Evolutionary conservation across 495 filamentous ascomycete genomes (phyloP), one percentile per base, ranked within the genome.

Genomic region (Niebla homalea): DNA sequence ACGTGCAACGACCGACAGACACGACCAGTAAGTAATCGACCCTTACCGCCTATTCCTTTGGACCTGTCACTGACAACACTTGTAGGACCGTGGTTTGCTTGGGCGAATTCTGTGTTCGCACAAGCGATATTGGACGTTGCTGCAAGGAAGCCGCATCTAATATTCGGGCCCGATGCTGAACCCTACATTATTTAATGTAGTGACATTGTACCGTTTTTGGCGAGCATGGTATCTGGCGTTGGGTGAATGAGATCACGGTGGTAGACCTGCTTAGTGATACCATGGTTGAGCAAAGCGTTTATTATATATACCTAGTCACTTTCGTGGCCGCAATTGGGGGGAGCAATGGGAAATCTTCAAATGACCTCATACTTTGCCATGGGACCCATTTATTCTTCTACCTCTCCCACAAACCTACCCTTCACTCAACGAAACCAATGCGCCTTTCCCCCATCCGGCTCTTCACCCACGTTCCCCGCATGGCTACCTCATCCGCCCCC

Each of bases 31-130:
- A 68, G 77, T 70, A 16, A 32, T 22, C 26, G 37, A 21, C 6
- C 26, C 7, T 26, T 6, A 38, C 18, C n/a, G 22, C 1, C 0
- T 7, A 22, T 15, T 21, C 23, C 38, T 36, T 2, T 8, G 8
- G 19, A 25, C 4, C 12, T 6, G 26, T 47, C 49, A 49, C 64
- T 75, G 57, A 73, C 53, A 32, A 25, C 21, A 44, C 14, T n/a
- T 0, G 22, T 39, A 83, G 78, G 85, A 48, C 83, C 82, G 50
- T 98, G 92, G 92, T 97, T 98, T 63, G 86, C 92, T 12, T 97
- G 90, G 92, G 92, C 92, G 16, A 97, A 97, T 57, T 89, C 87
- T 0, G 87, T 99, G 26, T 97, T 93, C 66, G 85, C 90, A 12
- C 85, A 93, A 69, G 94, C 89, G 5, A 85, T 99, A 44, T 67